Base-by-base conservation (phyloP, 441 rosid genomes). In the Adansonia rubrostipa region DNA sequence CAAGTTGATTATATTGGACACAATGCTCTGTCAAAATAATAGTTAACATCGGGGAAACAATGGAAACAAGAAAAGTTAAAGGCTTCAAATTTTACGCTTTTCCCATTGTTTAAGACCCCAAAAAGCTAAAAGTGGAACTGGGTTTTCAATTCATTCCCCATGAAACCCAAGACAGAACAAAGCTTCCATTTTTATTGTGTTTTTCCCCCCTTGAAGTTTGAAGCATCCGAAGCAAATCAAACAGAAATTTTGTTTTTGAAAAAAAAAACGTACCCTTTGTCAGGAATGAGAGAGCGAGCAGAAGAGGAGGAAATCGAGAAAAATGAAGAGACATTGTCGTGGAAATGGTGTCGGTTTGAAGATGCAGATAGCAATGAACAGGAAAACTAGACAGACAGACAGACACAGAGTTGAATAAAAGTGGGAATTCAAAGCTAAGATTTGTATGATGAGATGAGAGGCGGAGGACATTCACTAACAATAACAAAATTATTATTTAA, bases 381-480 rank as follows among this genome's bases (percentile, higher is more conserved):
- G 6, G 57, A 73, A 9, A 75, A 48, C 61, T 17, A 14, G 48
- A 70, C 11, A 45, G 9, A 5, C 0, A 14, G 48, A 70, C 6
- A 45, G 9, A 5, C 36, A 19, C 40, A 36, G 40, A 7, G 50
- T 45, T 45, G 72, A 68, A 22, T 6, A 47, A 47, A 69, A 48
- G 74, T 70, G n/a, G 80, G 57, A 68, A 65, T 62, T 78, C 78
- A 77, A 71, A 81, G 86, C 24, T 69, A 66, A 70, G 75, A 82
- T 80, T 74, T 75, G 72, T 70, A 75, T 78, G 70, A 80, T 58
- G 83, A 74, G 74, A 14, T 36, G 14, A 60, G 36, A 22, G 47
- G 50, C 63, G 24, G 19, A 42, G n/a, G 58, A 14, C 67, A 36
- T 36, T 57, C 3, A 28, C 22, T 48, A 60, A 33, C 50, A n/a